Conservation (phyloP, 805 yeast genomes). For the Isabelozyma heimii region DNA sequence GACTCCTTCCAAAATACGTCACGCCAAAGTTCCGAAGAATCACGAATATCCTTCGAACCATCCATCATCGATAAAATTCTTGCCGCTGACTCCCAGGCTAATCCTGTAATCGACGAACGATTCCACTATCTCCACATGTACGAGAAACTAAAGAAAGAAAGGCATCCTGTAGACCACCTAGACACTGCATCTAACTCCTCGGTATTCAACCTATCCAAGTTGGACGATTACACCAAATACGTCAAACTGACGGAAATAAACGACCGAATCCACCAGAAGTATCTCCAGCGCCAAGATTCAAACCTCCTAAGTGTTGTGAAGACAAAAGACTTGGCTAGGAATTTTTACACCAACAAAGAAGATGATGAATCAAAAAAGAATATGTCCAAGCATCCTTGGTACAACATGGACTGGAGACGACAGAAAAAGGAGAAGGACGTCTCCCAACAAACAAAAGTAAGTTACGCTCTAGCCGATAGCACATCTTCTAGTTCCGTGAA, state of each 20-base stretch:
- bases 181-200: slow-evolving; percentile 12
- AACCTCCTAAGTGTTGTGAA: slow-evolving; percentile 24
- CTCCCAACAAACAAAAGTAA: slow-evolving; percentile 4
- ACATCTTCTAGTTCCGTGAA: slow-evolving; percentile 4
- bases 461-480: slow-evolving; percentile 10
- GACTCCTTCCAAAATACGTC: slow-evolving; percentile 8
- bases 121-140: slow-evolving; percentile 26
- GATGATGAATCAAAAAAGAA: slow-evolving; percentile 5
- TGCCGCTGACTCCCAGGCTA: background rate
- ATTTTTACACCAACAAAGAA: slow-evolving; percentile 21
- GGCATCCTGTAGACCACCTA: slow-evolving; percentile 8
- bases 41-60: slow-evolving; percentile 17
- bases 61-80: slow-evolving; percentile 21
- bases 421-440: background rate
- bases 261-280: slow-evolving; percentile 21
- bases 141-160: slow-evolving; percentile 12
- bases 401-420: background rate
- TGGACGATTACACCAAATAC: slow-evolving; percentile 35
- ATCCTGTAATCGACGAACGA: slow-evolving; percentile 12
- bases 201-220: slow-evolving; percentile 24
- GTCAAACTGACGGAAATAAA: slow-evolving; percentile 33
- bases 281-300: slow-evolving; percentile 3
- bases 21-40: background rate
- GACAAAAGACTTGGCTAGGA: slow-evolving; percentile 20
- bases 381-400: slow-evolving; percentile 1